phyloP scores from a whole-genome alignment of 805 yeast species.

The Wickerhamomyces ciferrii region DNA sequence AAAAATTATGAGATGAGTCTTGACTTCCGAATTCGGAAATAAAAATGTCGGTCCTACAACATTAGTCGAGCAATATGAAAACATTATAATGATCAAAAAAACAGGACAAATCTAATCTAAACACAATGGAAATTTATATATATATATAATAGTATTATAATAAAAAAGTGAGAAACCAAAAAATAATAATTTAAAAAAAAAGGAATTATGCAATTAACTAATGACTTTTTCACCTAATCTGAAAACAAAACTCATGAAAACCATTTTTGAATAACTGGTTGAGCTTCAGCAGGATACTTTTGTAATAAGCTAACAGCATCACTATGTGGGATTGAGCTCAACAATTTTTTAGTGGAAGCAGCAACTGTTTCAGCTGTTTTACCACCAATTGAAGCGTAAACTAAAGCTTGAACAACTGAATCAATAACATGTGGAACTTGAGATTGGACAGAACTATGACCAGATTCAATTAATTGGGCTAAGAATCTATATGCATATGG shows the following conservation, averaged over 20 bases:
- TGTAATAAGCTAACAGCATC: slow-evolving; percentile 63
- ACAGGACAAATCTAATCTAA: not conserved
- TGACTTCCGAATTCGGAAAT: not conserved
- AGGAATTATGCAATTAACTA: not conserved
- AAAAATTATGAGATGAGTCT: slow-evolving; percentile 4
- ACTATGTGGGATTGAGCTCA: slow-evolving; percentile 61
- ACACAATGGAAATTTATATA: not conserved
- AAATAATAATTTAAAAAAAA: not conserved
- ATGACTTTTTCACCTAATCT: not conserved
- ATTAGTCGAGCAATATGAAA: not conserved
- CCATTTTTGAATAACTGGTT: slow-evolving; percentile 55
- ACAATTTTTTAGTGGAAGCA: slow-evolving; percentile 53
- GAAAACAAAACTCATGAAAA: slow-evolving; percentile 29
- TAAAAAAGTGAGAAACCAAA: not conserved
- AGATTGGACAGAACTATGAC: slow-evolving; percentile 51
- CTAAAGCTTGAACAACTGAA: slow-evolving; percentile 67
- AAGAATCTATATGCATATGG: slow-evolving; percentile 75
- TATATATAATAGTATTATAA: not conserved
- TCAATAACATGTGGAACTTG: slow-evolving; percentile 62
- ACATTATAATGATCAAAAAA: not conserved
- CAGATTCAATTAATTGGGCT: slow-evolving; percentile 60
- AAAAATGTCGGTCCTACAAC: not conserved
- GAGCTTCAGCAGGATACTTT: slow-evolving; percentile 56
- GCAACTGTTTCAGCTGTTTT: slow-evolving; percentile 65
- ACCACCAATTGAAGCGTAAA: slow-evolving; percentile 63